Conservation (phyloP, 73 alveolate genomes). For the Tetrahymena elliotti region DNA sequence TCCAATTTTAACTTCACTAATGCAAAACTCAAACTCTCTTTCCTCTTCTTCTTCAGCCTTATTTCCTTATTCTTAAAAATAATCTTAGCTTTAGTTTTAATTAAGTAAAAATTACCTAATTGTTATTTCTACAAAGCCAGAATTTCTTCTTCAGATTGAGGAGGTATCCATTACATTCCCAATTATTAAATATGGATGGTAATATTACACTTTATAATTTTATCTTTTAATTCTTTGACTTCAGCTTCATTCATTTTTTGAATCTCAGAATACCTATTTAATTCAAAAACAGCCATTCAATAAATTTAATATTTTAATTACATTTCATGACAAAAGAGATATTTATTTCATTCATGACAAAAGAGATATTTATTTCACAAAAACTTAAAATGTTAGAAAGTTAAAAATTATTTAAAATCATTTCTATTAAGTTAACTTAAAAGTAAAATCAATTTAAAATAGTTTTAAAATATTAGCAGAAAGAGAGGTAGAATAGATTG, state of each 20-base stretch:
- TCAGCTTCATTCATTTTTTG: conserved; percentile 82
- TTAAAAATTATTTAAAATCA: too few species aligned
- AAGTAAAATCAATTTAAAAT: too few species aligned
- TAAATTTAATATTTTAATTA: too few species aligned
- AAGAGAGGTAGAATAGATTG: too few species aligned
- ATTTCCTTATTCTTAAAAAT: neutral
- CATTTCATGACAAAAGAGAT: too few species aligned
- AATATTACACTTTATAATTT: conserved; percentile 72
- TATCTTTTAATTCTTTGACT: conserved; percentile 66
- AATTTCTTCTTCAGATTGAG: conserved; percentile 21
- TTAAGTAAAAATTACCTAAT: conserved; percentile 4
- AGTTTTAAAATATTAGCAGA: too few species aligned
- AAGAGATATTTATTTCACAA: too few species aligned
- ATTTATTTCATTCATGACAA: too few species aligned
- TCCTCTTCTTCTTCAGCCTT: conserved; percentile 25
- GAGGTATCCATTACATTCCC: conserved; percentile 80
- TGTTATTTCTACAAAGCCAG: conserved; percentile 9
- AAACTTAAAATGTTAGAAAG: too few species aligned
- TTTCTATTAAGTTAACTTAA: too few species aligned
- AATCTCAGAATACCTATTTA: conserved; percentile 68
- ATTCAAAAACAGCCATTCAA: neutral
- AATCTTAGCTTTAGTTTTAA: neutral
- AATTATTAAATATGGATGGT: conserved; percentile 74
- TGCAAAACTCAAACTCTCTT: conserved; percentile 17
- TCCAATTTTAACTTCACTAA: conserved; percentile 42